Evolutionary conservation across 1,139 yeast genomes (phyloP), one percentile per base, ranked within the genome.

Genomic region (Hansenula lynferdii): DNA sequence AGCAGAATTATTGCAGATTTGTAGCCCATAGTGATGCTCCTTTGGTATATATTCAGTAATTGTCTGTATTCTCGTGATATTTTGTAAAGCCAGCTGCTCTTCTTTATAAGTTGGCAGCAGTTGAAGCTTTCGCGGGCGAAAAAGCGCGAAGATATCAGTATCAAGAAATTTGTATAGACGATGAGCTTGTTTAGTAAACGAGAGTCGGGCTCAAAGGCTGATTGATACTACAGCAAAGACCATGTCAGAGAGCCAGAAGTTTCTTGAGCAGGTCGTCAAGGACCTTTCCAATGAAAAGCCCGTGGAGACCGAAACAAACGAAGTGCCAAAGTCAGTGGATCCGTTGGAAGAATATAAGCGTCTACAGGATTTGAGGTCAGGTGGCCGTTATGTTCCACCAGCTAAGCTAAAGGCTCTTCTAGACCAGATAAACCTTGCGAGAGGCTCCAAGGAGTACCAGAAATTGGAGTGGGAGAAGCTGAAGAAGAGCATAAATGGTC

Each of bases 401-500:
- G 76, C 74, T 1, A 69, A 64, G 48, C 60, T 77, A 17, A 58
- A 67, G 31, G 70, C 67, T 1, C 52, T 74, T 11, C 58, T 68
- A 42, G 65, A 63, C n/a, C 62, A 69, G 48, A 58, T 62, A 42
- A 55, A 50, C 20, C 49, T 57, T 17, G 48, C 50, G 21, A 51
- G 55, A 15, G 48, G 44, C 12, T 43, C 54, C 0, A 36, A 62
- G 37, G 75, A 70, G 42, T 59, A 56, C 43, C 90, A 82, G 46
- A 61, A 67, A 40, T 36, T 66, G 25, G 64, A 69, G 40, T 84
- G 94, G 94, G 72, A 67, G 28, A 53, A 60, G 17, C 60, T 80
- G 34, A 72, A 69, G 47, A 65, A 67, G 43, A 44, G 62, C 1
- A 72, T 85, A 37, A 69, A 72, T 39, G 67, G 72, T 5, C 57